Percentiles rank a stretch among this genome's conserved stretches.
Evolutionary conservation across 805 yeast species (phyloP).

Genomic region (Ogataea wickerhamii): DNA sequence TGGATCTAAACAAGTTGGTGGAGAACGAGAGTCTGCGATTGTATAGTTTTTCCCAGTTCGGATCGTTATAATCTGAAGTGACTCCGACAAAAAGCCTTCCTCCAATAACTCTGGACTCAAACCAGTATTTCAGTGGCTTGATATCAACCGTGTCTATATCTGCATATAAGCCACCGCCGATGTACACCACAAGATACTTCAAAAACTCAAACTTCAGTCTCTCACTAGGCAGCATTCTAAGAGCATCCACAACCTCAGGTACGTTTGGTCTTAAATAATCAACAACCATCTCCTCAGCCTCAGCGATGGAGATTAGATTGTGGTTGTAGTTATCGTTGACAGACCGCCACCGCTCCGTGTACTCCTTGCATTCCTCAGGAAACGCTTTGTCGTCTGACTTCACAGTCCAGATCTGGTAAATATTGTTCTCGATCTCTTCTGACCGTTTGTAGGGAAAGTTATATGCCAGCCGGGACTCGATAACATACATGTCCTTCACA

Average conservation of each 20-base stretch:
- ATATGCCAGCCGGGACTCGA: slow-evolving; percentile 27
- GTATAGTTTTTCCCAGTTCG: slow-evolving; percentile 31
- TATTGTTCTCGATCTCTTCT: slow-evolving; percentile 28
- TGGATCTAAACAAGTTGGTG: slow-evolving; percentile 27
- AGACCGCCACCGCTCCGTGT: slow-evolving; percentile 33
- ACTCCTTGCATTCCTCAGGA: slow-evolving; percentile 29
- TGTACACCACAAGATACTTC: slow-evolving; percentile 45
- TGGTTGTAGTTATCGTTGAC: slow-evolving; percentile 30
- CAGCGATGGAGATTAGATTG: slow-evolving; percentile 28
- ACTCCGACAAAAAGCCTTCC: slow-evolving; percentile 29
- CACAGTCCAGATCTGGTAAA: slow-evolving; percentile 31
- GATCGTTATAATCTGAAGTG: slow-evolving; percentile 29
- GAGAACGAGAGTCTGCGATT: slow-evolving; percentile 31
- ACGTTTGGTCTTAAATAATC: slow-evolving; percentile 30
- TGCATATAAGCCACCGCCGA: slow-evolving; percentile 53
- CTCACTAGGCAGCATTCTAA: slow-evolving; percentile 47
- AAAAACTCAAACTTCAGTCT: slow-evolving; percentile 49
- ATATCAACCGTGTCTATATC: slow-evolving; percentile 53
- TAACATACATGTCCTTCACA: slow-evolving; percentile 28
- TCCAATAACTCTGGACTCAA: slow-evolving; percentile 21
- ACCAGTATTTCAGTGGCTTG: slow-evolving; percentile 36
- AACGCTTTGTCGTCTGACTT: slow-evolving; percentile 28
- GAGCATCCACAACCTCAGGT: slow-evolving; percentile 53
- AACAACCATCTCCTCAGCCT: slow-evolving; percentile 27
- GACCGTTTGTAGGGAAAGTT: slow-evolving; percentile 28